Conservation (phyloP, 176 grass and related monocot species). For the Ananas comosus region DNA sequence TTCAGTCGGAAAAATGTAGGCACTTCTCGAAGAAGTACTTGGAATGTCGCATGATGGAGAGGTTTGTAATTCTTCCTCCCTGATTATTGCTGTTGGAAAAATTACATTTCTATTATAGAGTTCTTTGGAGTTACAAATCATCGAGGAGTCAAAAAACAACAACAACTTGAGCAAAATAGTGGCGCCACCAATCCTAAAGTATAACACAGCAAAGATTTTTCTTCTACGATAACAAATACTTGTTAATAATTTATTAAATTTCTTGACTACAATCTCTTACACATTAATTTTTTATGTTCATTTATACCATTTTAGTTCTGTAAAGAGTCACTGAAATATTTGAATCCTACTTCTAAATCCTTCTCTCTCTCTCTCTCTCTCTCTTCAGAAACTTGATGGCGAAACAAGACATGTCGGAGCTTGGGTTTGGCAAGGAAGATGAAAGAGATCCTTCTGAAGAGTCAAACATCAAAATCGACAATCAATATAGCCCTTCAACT, state of each 20-base stretch:
- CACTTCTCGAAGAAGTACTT: conserved; percentile 64
- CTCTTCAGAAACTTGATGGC: conserved; percentile 63
- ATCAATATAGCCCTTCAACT: conserved; percentile 3
- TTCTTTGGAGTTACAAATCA: no score
- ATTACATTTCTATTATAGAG: neutral
- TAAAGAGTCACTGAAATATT: neutral
- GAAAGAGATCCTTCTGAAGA: conserved; percentile 9
- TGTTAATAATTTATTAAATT: no score
- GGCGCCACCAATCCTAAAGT: no score
- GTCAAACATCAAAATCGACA: conserved; percentile 12
- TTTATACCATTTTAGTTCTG: no score
- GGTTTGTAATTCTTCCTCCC: conserved; percentile 2
- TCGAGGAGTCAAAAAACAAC: no score
- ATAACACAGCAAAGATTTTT: no score
- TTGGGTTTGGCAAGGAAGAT: conserved; percentile 41
- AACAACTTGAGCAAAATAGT: no score
- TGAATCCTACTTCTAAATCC: neutral
- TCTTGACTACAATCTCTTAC: no score
- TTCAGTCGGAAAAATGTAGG: conserved; percentile 61
- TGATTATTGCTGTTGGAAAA: neutral
- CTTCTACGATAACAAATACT: no score
- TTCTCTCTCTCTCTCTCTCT: neutral
- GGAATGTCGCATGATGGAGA: conserved; percentile 75
- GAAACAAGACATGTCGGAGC: conserved; percentile 67
- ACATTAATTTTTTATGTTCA: no score